Evolutionary conservation across 306 rosid genomes (phyloP).

Genomic region (Cyclanthera cordifolia): DNA sequence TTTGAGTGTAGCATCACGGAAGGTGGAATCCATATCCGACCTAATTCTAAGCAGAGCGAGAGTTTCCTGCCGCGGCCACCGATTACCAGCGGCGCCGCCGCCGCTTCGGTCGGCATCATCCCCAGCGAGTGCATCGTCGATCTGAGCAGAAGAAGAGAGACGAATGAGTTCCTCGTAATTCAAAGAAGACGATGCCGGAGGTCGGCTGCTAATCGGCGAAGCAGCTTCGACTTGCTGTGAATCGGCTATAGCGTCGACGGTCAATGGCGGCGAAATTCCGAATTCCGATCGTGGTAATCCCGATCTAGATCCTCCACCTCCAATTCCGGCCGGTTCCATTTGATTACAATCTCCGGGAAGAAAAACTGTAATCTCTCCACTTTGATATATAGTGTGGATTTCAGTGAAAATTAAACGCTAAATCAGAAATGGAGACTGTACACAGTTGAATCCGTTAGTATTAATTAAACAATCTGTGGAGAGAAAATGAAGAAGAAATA

Average conservation of each 20-base stretch:
- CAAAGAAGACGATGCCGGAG: constrained; percentile 26
- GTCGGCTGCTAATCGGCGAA: constrained; percentile 40
- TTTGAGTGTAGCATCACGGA: constrained; percentile 40
- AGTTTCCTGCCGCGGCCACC: constrained; percentile 48
- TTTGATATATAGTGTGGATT: not conserved
- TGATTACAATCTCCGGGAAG: not conserved
- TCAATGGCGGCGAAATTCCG: constrained; percentile 3
- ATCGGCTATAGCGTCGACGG: constrained; percentile 5
- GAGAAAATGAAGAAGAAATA: not conserved
- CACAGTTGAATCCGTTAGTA: not conserved
- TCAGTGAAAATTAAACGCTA: not conserved
- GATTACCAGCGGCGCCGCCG: constrained; percentile 18
- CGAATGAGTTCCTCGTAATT: constrained; percentile 34
- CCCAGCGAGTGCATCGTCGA: not conserved
- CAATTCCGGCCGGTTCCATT: not conserved
- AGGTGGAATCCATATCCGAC: constrained; percentile 36
- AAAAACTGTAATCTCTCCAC: not conserved
- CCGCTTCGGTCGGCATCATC: not conserved
- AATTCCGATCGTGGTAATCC: constrained; percentile 11
- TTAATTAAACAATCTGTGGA: not conserved
- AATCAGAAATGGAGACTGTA: not conserved
- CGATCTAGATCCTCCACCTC: not conserved
- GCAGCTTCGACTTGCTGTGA: constrained; percentile 32
- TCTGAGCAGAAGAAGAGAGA: not conserved
- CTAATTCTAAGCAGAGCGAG: constrained; percentile 33